Evolutionary conservation across 2,329 filamentous ascomycete species (phyloP).

Genomic region (Hymenoscyphus fructigenus): DNA sequence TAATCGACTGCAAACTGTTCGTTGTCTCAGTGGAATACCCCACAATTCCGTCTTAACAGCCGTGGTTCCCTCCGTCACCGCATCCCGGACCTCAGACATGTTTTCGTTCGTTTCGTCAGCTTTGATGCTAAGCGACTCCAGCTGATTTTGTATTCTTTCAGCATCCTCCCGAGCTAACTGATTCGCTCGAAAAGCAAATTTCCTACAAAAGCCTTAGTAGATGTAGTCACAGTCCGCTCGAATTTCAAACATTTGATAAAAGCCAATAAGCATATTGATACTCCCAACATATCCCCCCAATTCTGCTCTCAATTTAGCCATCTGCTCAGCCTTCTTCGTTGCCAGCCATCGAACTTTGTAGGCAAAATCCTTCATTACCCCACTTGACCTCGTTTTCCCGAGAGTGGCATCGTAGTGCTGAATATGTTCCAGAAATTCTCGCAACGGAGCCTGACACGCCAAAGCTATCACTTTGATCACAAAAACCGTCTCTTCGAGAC

Average conservation of each 20-base stretch:
- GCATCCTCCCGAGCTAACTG: background rate
- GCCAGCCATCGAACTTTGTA: background rate
- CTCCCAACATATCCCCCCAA: conserved; percentile 4
- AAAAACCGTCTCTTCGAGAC: background rate
- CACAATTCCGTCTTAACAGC: no score
- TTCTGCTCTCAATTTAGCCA: background rate
- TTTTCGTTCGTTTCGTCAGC: background rate
- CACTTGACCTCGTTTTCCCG: background rate
- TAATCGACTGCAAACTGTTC: no score
- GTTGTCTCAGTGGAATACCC: no score
- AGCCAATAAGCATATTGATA: conserved; percentile 12
- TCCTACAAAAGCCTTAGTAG: background rate
- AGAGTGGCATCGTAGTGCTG: background rate
- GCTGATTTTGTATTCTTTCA: background rate
- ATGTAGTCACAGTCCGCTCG: background rate
- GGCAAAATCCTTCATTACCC: conserved; percentile 1
- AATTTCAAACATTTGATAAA: conserved; percentile 10
- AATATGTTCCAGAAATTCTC: background rate
- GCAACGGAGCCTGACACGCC: background rate
- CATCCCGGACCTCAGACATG: no score
- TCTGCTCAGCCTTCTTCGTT: conserved; percentile 1
- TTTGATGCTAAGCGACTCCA: background rate
- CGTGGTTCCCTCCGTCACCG: no score
- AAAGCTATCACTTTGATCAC: background rate
- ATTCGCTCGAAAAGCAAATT: background rate